Base-by-base conservation (phyloP, 2,329 filamentous ascomycete species). In the Eurotiales sp. region DNA sequence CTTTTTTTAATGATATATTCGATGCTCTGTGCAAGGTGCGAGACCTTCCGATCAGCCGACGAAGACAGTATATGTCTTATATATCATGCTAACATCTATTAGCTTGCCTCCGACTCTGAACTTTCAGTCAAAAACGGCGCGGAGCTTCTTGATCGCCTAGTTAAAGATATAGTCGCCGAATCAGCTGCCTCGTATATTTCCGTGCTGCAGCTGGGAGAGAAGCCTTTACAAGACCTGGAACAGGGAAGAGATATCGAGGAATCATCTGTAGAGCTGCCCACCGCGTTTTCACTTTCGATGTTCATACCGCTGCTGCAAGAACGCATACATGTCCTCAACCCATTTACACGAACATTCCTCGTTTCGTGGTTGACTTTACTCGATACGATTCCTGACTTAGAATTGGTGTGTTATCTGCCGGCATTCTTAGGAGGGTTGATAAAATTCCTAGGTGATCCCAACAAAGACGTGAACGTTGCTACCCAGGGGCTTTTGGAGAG, bases 1-100 rank as follows among this genome's bases (percentile, higher is more conserved):
- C 95, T 36, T 99, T 96, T 76, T 99, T 99, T 72, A 99, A 99
- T 72, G 88, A 95, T 63, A 93, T 99, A 57, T 99, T 99, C 65
- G 93, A 99, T 74, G 90, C 93, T 19, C 77, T 99, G 50, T 96
- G 91, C 76, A 97, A 96, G 81, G 90, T 95, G 74, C 56, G 73
- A 53, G 27, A 14, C 15, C 44, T 37, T 8, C 4, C 11, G 11
- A 7, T 17, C 21, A n/a, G n/a, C n/a, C n/a, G n/a, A n/a, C n/a
- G n/a, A n/a, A n/a, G n/a, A n/a, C n/a, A n/a, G n/a, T n/a, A n/a
- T n/a, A n/a, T n/a, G n/a, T n/a, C n/a, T n/a, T 43, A 8, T 43
- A 50, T 10, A 5, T 12, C 14, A 21, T 47, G 42, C 40, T 53
- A 42, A 46, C 32, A 46, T 53, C 66, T 57, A 54, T 17, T 62